Evolutionary conservation across 1,139 yeast species (phyloP).

Genomic region (Candida dubliniensis): DNA sequence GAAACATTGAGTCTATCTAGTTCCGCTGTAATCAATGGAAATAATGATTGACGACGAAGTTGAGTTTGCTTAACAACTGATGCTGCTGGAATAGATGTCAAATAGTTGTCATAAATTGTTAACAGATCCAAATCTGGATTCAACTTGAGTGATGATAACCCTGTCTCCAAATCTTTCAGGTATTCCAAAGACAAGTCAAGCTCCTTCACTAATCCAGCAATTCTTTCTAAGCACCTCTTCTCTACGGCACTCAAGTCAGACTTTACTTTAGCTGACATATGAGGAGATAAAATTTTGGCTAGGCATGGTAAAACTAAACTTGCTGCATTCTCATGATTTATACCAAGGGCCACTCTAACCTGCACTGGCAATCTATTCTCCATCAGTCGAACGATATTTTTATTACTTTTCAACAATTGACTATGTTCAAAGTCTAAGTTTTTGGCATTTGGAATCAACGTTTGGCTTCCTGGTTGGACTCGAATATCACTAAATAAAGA

Average conservation of each 20-base stretch:
- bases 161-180: conserved; percentile 36
- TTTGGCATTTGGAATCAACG: conserved; percentile 38
- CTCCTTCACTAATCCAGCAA: conserved; percentile 28
- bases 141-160: conserved; percentile 28
- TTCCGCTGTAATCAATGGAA: conserved; percentile 44
- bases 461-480: conserved; percentile 27
- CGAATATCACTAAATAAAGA: conserved; percentile 64
- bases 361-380: conserved; percentile 29
- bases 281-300: conserved; percentile 47
- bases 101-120: conserved; percentile 25
- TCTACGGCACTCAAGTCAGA: conserved; percentile 26
- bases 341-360: conserved; percentile 29
- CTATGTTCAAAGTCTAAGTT: conserved; percentile 45
- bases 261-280: conserved; percentile 29
- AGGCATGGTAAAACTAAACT: conserved; percentile 46
- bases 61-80: conserved; percentile 27
- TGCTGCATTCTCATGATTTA: conserved; percentile 28
- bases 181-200: conserved; percentile 34
- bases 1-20: conserved; percentile 33
- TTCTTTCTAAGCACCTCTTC: conserved; percentile 25
- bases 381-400: conserved; percentile 25
- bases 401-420: conserved; percentile 34
- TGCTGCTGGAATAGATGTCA: conserved; percentile 18
- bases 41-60: conserved; percentile 32
- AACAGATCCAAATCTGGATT: conserved; percentile 41